Evolutionary conservation across 2,329 filamentous ascomycete genomes (phyloP).

Genomic region (Leptoxyphium fumago): DNA sequence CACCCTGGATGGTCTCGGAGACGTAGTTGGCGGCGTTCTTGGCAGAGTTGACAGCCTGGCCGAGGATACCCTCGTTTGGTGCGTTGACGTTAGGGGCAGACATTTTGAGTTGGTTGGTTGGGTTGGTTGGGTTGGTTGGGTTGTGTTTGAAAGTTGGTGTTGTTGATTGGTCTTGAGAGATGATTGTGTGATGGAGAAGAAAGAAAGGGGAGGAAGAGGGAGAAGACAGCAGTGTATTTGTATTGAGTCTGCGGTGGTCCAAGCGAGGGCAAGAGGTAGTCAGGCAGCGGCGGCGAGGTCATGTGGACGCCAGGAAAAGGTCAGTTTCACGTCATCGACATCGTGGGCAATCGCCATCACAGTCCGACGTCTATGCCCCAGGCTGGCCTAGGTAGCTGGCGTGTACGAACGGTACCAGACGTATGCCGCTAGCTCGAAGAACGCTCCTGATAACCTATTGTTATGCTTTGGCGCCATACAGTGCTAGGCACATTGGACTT

Average conservation of each 20-base stretch:
- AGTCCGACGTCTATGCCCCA: too few species aligned
- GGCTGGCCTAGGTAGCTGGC: too few species aligned
- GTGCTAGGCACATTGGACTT: too few species aligned
- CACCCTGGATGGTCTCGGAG: slow-evolving; percentile 47
- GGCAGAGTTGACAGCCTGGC: slow-evolving; percentile 25
- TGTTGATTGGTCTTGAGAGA: slow-evolving; percentile 1
- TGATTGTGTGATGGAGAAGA: slow-evolving; percentile 1
- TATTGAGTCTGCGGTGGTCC: background rate
- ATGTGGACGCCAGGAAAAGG: too few species aligned
- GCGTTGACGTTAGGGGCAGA: slow-evolving; percentile 30
- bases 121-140: slow-evolving; percentile 8
- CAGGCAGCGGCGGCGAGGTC: too few species aligned
- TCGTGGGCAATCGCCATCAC: too few species aligned
- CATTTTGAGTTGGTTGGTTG: slow-evolving; percentile 20
- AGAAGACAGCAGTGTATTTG: background rate
- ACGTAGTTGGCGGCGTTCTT: slow-evolving; percentile 53
- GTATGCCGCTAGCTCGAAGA: too few species aligned
- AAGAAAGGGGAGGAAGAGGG: background rate
- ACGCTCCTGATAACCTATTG: too few species aligned
- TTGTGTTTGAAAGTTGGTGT: slow-evolving; percentile 1
- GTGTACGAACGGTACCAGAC: too few species aligned
- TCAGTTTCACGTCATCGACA: too few species aligned
- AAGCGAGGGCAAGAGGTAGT: background rate
- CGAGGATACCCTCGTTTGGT: slow-evolving; percentile 30
- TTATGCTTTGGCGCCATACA: too few species aligned